Evolutionary conservation across 805 yeast species (phyloP).

Genomic region (Zygotorulaspora chibaensis): DNA sequence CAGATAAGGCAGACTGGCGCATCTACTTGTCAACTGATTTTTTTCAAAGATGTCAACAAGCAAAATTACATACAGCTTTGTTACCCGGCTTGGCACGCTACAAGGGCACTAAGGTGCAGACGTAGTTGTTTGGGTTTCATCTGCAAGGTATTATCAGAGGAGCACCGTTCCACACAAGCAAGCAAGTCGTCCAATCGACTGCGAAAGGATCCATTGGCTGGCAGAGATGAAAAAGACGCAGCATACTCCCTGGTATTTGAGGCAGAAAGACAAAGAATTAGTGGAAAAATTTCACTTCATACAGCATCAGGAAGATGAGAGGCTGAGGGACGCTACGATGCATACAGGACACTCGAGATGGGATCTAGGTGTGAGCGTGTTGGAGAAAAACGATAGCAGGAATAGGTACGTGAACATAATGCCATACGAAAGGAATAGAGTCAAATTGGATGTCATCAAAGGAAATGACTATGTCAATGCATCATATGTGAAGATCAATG

Average conservation of each 20-base stretch:
- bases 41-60: neutral
- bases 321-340: conserved; percentile 37
- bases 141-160: too few relatives aligned
- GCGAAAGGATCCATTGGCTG: neutral
- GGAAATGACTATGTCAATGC: conserved; percentile 77
- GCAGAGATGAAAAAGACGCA: neutral
- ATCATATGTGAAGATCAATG: conserved; percentile 48
- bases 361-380: conserved; percentile 30
- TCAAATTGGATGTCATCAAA: conserved; percentile 35
- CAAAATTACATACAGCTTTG: neutral
- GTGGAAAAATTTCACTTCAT: conserved; percentile 33
- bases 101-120: neutral
- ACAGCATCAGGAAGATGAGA: conserved; percentile 36
- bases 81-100: neutral
- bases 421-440: conserved; percentile 62
- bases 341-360: conserved; percentile 26
- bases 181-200: neutral
- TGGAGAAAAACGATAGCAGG: conserved; percentile 32
- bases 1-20: neutral
- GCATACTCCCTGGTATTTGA: conserved; percentile 26
- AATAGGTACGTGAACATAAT: conserved; percentile 61
- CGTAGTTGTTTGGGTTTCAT: neutral
- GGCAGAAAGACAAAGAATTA: conserved; percentile 25
- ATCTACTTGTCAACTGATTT: neutral
- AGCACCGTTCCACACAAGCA: too few relatives aligned